Evolutionary conservation across 371 early-diverging fungal genomes (phyloP).

Genomic region (Mortierella polycephala): DNA sequence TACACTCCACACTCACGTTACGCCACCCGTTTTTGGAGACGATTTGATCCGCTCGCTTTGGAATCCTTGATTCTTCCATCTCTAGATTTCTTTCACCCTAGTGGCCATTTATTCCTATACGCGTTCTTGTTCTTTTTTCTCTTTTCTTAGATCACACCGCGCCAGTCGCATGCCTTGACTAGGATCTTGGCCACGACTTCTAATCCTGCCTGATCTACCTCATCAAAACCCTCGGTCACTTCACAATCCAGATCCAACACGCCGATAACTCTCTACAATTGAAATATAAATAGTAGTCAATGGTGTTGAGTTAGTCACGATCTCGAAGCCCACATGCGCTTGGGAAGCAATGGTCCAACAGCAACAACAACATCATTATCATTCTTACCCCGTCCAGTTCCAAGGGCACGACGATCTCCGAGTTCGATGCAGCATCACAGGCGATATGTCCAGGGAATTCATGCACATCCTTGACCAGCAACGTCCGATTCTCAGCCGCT

Average conservation of each 20-base stretch:
- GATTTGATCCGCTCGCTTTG: no score
- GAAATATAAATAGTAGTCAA: conserved; percentile 3
- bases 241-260: conserved; percentile 91
- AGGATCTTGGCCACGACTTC: conserved; percentile 75
- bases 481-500: conserved; percentile 62
- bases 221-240: conserved; percentile 78
- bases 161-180: conserved; percentile 72
- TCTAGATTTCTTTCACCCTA: no score
- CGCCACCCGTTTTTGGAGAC: no score
- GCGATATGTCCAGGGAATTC: conserved; percentile 92
- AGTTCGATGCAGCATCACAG: conserved; percentile 88
- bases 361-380: not conserved
- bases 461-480: conserved; percentile 84
- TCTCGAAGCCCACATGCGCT: not conserved
- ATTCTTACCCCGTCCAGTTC: conserved; percentile 60
- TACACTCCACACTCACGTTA: no score
- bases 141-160: conserved; percentile 21
- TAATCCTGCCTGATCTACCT: conserved; percentile 77
- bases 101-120: not conserved
- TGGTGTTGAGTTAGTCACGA: not conserved
- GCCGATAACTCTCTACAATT: conserved; percentile 69
- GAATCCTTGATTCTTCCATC: no score
- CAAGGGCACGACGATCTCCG: conserved; percentile 93
- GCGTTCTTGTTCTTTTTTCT: not conserved
- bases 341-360: not conserved